A percentile compares a stretch with the other conserved stretches of the same genome.
These are phyloP conservation scores for Boechera retrofracta DNA, from an alignment of 345 rosid genomes.

Conservation along the genomic window DNA sequence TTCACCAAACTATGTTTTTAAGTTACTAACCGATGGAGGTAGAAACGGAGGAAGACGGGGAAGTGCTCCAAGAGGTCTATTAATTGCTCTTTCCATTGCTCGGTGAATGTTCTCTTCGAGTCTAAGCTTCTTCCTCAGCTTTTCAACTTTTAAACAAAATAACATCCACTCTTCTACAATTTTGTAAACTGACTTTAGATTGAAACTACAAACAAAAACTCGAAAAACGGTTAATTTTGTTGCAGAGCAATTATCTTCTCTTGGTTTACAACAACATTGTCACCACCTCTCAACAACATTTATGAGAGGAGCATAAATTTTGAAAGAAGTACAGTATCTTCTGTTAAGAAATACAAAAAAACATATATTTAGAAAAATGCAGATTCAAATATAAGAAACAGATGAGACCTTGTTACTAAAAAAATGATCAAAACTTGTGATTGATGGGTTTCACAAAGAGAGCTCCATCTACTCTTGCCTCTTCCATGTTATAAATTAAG, in stretches of 20 bases:
- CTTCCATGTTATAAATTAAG: constrained; percentile 71
- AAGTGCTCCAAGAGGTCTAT: constrained; percentile 85
- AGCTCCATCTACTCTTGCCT: constrained; percentile 90
- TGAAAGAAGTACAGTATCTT: not conserved
- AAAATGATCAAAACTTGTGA: constrained; percentile 92
- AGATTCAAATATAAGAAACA: constrained; percentile 12
- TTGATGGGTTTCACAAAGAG: constrained; percentile 94
- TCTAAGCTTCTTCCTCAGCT: constrained; percentile 80
- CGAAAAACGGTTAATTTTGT: constrained; percentile 57
- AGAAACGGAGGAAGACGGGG: constrained; percentile 95
- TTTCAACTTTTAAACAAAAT: constrained; percentile 62
- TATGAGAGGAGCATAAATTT: constrained; percentile 20
- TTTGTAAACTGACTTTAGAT: not conserved
- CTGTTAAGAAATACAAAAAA: not conserved
- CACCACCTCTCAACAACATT: constrained; percentile 41
- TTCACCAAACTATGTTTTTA: not conserved
- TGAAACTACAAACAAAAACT: not conserved
- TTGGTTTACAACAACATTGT: constrained; percentile 49
- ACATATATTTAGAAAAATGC: not conserved
- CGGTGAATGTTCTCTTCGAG: constrained; percentile 84
- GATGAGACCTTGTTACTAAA: constrained; percentile 68
- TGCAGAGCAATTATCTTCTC: constrained; percentile 69
- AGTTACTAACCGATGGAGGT: constrained; percentile 70
- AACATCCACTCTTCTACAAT: not conserved
- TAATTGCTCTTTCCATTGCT: constrained; percentile 89